Base-by-base conservation (phyloP, 2,329 filamentous ascomycete genomes). In the Lomentospora prolificans region DNA sequence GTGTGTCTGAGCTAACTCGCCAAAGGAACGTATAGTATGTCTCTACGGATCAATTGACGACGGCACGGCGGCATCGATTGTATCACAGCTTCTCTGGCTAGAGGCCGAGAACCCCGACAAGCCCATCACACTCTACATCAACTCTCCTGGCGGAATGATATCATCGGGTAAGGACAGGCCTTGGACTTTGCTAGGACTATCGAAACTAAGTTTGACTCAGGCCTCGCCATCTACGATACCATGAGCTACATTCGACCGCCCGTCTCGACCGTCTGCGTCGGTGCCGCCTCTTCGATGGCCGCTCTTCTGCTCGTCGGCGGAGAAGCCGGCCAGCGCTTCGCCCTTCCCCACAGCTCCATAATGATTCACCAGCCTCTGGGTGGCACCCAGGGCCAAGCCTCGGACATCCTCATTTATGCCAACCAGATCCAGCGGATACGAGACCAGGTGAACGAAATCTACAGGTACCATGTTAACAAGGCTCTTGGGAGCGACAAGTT, bases 351-450 rank as follows among this genome's bases (percentile, higher is more conserved):
- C 69, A 89, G 86, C 63, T 87, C 89, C 55, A 87, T 99, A 66
- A 99, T 99, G 94, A 85, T 99, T 56, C 94, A 99, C 72, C 94
- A 99, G 69, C 94, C 95, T 1, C 84, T 87, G 2, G 92, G 92
- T 50, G 82, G 83, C 1, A 85, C 82, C 3, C 72, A 77, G 57
- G 82, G 82, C 1, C 83, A 82, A 61, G 82, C 82, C 3, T 80
- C 80, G 3, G 94, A 99, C 66, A 97, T 99, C 61, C 81, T 95
- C 51, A 97, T 99, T 60, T 95, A 99, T 67, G 94, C 94, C 4
- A 96, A 91, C 66, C 92, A 99, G 76, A 99, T 99, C 57, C 78
- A 97, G 67, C 79, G 90, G 57, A 86, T 96, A 56, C 80, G 94
- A 57, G 81, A 85, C 60, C 87, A 92, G 72, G 75, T 96, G 64